phyloP scores from a whole-genome alignment of 2,329 filamentous ascomycete genomes.

The Venturia aucupariae region DNA sequence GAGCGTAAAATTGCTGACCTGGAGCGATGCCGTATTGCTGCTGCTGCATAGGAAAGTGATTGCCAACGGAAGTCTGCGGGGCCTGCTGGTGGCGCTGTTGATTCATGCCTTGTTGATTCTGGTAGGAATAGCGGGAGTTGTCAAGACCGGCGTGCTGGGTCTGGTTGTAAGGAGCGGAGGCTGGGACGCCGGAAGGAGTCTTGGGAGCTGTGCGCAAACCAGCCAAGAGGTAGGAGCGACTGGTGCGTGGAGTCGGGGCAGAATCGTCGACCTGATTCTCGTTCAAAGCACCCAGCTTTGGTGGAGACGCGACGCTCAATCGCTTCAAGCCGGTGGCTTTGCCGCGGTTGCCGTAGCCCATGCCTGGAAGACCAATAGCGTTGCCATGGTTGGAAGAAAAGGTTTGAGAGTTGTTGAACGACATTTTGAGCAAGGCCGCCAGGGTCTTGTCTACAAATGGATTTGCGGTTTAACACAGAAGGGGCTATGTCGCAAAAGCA shows the following conservation, averaged over 20 bases:
- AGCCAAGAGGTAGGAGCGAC: conserved; percentile 86
- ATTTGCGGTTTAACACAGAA: background rate
- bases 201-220: conserved; percentile 91
- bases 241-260: conserved; percentile 74
- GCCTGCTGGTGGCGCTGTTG: conserved; percentile 32
- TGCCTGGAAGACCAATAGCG: conserved; percentile 64
- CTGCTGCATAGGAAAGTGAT: conserved; percentile 34
- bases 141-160: conserved; percentile 40
- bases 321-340: conserved; percentile 86
- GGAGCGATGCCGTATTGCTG: conserved; percentile 37
- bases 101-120: conserved; percentile 26
- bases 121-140: conserved; percentile 37
- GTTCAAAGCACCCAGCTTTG: conserved; percentile 58
- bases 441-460: conserved; percentile 60
- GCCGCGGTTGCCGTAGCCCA: conserved; percentile 76
- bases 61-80: conserved; percentile 51
- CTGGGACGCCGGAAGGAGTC: conserved; percentile 57
- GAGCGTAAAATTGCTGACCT: conserved; percentile 52
- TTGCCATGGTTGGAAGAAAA: conserved; percentile 52
- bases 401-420: conserved; percentile 57
- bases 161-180: conserved; percentile 53
- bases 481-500: background rate
- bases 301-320: conserved; percentile 64
- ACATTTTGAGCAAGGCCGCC: conserved; percentile 97
- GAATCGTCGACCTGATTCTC: conserved; percentile 58